phyloP scores from a whole-genome alignment of 2,329 filamentous ascomycete species.

The Beauveria bassiana region DNA sequence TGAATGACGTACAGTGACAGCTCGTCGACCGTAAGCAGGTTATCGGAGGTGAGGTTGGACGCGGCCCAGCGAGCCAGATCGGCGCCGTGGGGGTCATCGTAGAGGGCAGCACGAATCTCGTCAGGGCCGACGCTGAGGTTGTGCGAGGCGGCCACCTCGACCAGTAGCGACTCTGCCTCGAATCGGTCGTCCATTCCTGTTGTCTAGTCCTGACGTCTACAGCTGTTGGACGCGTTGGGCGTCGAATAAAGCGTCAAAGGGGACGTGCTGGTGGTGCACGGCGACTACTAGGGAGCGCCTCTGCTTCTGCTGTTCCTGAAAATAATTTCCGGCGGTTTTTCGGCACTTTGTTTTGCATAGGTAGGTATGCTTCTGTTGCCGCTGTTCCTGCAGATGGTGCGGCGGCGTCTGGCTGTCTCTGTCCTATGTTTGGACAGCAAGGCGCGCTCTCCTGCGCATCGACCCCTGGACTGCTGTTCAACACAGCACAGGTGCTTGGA shows the following conservation, averaged over 20 bases:
- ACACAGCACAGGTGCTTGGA: background rate
- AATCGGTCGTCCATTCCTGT: constrained; percentile 21
- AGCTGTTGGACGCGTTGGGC: background rate
- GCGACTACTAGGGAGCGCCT: background rate
- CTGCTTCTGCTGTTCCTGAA: background rate
- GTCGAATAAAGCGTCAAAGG: background rate
- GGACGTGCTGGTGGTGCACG: no score
- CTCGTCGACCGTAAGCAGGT: constrained; percentile 47
- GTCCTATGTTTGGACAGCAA: background rate
- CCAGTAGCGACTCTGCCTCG: constrained; percentile 26
- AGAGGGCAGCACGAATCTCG: constrained; percentile 29
- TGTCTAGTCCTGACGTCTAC: background rate
- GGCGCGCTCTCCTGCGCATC: no score
- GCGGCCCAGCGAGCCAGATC: constrained; percentile 40
- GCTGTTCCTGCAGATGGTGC: background rate
- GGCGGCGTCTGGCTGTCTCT: background rate
- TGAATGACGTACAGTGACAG: constrained; percentile 37
- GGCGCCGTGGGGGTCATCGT: constrained; percentile 26
- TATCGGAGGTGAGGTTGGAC: constrained; percentile 40
- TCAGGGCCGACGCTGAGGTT: constrained; percentile 26
- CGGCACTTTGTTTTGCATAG: no score
- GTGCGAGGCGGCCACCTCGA: constrained; percentile 25
- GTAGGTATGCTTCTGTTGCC: no score
- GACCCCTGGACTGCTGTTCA: no score
- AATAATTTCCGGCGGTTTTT: no score